phyloP scores from a whole-genome alignment of 495 filamentous ascomycete genomes.

The Penicillium ochrochloron region DNA sequence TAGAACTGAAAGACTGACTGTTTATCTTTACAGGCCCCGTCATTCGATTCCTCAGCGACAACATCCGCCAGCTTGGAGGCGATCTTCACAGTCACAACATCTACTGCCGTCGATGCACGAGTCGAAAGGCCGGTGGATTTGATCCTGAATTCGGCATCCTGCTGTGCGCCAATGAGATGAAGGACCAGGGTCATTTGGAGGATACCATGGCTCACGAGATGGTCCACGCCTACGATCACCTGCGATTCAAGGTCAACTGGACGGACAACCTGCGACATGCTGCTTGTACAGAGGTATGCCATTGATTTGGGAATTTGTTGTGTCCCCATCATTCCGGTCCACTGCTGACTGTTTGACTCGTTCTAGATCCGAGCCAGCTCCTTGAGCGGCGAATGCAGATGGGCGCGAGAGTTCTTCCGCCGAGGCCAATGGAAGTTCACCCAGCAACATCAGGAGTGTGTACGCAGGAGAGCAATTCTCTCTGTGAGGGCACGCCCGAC shows the following conservation, averaged over 20 bases:
- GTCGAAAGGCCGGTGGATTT: slow-evolving; percentile 75
- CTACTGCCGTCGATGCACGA: slow-evolving; percentile 76
- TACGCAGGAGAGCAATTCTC: slow-evolving; percentile 74
- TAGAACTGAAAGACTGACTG: slow-evolving; percentile 10
- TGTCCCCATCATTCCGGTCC: neutral
- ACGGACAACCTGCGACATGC: slow-evolving; percentile 79
- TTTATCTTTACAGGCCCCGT: slow-evolving; percentile 60
- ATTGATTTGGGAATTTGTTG: neutral
- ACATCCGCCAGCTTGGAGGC: slow-evolving; percentile 76
- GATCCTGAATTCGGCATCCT: slow-evolving; percentile 81
- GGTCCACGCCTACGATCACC: slow-evolving; percentile 94
- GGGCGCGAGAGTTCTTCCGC: slow-evolving; percentile 82
- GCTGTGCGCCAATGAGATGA: slow-evolving; percentile 86
- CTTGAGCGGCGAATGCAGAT: slow-evolving; percentile 91
- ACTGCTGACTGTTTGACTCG: neutral
- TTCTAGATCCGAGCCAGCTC: slow-evolving; percentile 85
- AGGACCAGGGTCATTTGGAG: slow-evolving; percentile 75
- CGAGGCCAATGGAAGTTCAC: slow-evolving; percentile 85
- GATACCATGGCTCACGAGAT: slow-evolving; percentile 97
- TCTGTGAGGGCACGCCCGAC: slow-evolving; percentile 74
- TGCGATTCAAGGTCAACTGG: slow-evolving; percentile 88
- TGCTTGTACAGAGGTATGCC: slow-evolving; percentile 87
- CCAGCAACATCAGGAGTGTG: slow-evolving; percentile 92
- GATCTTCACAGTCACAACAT: slow-evolving; percentile 75
- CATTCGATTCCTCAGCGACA: slow-evolving; percentile 80